phyloP scores from a whole-genome alignment of 2,329 filamentous ascomycete species.

The Paramyrothecium sp. region DNA sequence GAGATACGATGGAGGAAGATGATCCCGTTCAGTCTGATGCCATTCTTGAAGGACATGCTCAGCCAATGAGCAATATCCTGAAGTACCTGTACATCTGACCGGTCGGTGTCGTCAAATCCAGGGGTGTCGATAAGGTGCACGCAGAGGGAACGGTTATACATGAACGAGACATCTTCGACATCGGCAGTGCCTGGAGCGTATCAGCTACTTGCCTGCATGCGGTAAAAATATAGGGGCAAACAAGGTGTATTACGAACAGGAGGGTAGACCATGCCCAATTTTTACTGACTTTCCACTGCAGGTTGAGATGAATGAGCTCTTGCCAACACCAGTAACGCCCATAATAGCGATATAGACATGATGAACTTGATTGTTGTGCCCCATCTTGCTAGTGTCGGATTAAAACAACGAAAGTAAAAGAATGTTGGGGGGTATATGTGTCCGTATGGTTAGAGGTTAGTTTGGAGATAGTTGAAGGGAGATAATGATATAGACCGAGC shows the following conservation, averaged over 20 bases:
- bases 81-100: constrained; percentile 37
- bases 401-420: too few species aligned
- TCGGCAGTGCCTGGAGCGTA: background rate
- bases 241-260: constrained; percentile 6
- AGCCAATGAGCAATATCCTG: constrained; percentile 32
- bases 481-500: too few species aligned
- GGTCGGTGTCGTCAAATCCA: constrained; percentile 40
- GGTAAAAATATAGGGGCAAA: background rate
- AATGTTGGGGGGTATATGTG: too few species aligned
- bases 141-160: too few species aligned
- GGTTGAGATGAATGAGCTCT: constrained; percentile 25
- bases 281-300: constrained; percentile 13
- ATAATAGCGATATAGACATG: constrained; percentile 8
- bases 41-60: constrained; percentile 16
- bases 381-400: too few species aligned
- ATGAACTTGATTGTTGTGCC: too few species aligned
- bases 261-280: constrained; percentile 18
- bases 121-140: constrained; percentile 38
- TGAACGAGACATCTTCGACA: constrained; percentile 2
- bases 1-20: constrained; percentile 13
- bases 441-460: too few species aligned
- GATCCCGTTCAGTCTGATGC: constrained; percentile 10
- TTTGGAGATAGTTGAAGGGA: too few species aligned
- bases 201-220: background rate
- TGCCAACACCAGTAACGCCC: constrained; percentile 25